Percentiles rank a stretch among this genome's conserved stretches.
Conservation (phyloP, 768 basidiomycete genomes). For the Leucocoprinus birnbaumii region DNA sequence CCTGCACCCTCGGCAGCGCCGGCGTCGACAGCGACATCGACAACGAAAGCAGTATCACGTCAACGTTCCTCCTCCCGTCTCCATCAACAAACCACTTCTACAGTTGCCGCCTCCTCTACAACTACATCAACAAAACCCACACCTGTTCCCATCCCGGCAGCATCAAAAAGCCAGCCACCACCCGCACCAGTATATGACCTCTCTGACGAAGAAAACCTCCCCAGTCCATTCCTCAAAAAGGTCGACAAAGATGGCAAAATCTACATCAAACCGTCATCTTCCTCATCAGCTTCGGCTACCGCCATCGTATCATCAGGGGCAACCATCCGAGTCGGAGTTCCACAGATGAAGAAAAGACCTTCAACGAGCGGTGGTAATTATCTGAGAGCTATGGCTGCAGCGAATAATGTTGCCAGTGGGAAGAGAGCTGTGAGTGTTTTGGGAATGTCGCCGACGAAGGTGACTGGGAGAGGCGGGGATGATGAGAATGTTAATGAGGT, state of each 20-base stretch:
- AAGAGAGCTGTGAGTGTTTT: constrained; percentile 20
- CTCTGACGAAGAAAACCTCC: constrained; percentile 79
- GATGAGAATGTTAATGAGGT: constrained; percentile 15
- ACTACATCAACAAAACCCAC: background rate
- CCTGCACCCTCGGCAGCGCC: constrained; percentile 13
- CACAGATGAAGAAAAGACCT: constrained; percentile 36
- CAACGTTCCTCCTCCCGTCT: background rate
- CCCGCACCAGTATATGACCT: constrained; percentile 58
- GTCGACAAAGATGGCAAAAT: constrained; percentile 11
- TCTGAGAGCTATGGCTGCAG: constrained; percentile 60
- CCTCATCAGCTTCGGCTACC: background rate
- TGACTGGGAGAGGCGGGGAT: constrained; percentile 3
- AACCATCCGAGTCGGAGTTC: constrained; percentile 2
- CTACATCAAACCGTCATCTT: background rate
- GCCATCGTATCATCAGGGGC: constrained; percentile 10
- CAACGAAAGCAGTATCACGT: constrained; percentile 16
- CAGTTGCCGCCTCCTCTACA: background rate
- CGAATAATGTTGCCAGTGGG: constrained; percentile 46
- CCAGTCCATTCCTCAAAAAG: constrained; percentile 77
- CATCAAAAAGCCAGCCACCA: constrained; percentile 13
- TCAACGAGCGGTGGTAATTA: constrained; percentile 44
- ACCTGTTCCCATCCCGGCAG: constrained; percentile 21
- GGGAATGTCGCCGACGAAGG: background rate
- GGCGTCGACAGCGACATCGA: too few relatives aligned
- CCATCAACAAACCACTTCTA: constrained; percentile 14